Percentiles rank a stretch among this genome's conserved stretches.
Conservation (phyloP, 768 basidiomycete genomes). For the Boletellus emodensis region DNA sequence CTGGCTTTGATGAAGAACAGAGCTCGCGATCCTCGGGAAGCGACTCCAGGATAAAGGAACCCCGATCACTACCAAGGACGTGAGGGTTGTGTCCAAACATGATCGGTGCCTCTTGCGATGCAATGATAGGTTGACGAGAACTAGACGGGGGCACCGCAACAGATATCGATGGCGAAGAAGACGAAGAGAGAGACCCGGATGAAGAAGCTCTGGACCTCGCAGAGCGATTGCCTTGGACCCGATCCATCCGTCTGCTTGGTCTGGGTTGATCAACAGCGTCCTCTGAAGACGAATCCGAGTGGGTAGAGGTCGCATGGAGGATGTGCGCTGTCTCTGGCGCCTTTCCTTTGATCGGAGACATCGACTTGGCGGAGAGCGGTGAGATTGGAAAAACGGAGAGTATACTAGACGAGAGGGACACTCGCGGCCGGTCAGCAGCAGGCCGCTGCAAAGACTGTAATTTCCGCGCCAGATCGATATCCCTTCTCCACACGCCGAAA, state of each 20-base stretch:
- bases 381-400: constrained; percentile 54
- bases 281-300: constrained; percentile 27
- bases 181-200: constrained; percentile 21
- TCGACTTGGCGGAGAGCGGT: constrained; percentile 2
- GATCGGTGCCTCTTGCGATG: constrained; percentile 20
- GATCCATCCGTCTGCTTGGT: constrained; percentile 3
- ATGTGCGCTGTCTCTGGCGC: background rate
- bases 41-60: constrained; percentile 35
- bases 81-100: constrained; percentile 31
- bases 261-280: constrained; percentile 7
- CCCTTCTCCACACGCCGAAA: constrained; percentile 74
- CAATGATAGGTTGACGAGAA: constrained; percentile 21
- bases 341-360: constrained; percentile 14
- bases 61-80: constrained; percentile 11
- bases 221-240: constrained; percentile 3
- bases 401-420: constrained; percentile 50
- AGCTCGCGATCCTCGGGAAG: constrained; percentile 52
- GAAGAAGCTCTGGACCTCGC: constrained; percentile 23
- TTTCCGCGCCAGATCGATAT: constrained; percentile 57
- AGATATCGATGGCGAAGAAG: constrained; percentile 27
- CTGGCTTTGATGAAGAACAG: constrained; percentile 16
- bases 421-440: constrained; percentile 29
- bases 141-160: constrained; percentile 5
- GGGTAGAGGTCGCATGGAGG: background rate
- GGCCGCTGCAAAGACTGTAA: constrained; percentile 14